Evolutionary conservation across 2,329 filamentous ascomycete genomes (phyloP), one percentile per base, ranked within the genome.

Genomic region (Thermoascus crustaceus): DNA sequence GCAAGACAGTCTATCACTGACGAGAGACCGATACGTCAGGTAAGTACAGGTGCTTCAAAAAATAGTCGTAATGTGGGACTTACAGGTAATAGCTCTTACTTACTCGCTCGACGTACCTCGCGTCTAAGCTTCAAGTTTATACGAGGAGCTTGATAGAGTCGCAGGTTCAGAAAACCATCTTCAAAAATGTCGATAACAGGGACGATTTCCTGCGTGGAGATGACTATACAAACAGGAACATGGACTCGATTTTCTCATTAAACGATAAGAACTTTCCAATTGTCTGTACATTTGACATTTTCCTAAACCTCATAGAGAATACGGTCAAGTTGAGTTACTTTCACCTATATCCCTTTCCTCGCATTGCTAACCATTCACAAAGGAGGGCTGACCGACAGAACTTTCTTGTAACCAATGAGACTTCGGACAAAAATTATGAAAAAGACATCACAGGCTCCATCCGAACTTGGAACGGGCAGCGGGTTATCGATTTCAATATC

Each of bases 71-170:
- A n/a, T n/a, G n/a, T n/a, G n/a, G n/a, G n/a, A n/a, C n/a, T n/a
- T n/a, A n/a, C n/a, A n/a, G n/a, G n/a, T n/a, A n/a, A n/a, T n/a
- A 55, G 52, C 42, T 57, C 7, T 45, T 58, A 13, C 43, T 58
- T 4, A 58, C 55, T 11, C 45, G 50, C 3, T 58, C 55, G 5
- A 26, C 32, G 3, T 42, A 47, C 29, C 42, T 58, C n/a, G 47
- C 48, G 4, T 35, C 45, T 7, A 58, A 57, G 26, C 42, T 58
- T 7, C 40, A 44, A 25, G 22, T 34, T 4, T 50, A 56, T 22
- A 45, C 42, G 4, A 45, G 37, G 18, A 47, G 42, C 2, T 35
- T 58, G 18, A 50, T 58, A 6, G 38, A 48, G 10, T 45, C 50
- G 9, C 43, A 48, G 14, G 29, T 26, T 2, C 34, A 23, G 1